phyloP scores from a whole-genome alignment of 306 rosid genomes.

The Casuarina equisetifolia region DNA sequence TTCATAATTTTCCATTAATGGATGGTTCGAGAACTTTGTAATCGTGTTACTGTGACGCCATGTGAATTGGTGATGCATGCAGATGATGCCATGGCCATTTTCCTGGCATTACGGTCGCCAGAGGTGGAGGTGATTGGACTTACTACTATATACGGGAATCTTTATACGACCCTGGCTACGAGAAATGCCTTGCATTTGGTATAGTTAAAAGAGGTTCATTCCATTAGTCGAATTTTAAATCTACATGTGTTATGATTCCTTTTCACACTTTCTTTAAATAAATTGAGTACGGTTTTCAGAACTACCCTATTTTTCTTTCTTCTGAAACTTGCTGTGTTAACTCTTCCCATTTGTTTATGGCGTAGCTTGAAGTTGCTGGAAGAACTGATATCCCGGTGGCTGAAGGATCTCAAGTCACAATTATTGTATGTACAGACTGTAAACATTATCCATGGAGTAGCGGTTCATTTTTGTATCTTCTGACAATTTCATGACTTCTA shows the following conservation, averaged over 20 bases:
- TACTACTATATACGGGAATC: slow-evolving; percentile 88
- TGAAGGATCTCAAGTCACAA: slow-evolving; percentile 89
- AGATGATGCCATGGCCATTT: slow-evolving; percentile 97
- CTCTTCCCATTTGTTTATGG: slow-evolving; percentile 1
- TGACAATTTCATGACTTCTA: too few species aligned
- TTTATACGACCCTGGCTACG: slow-evolving; percentile 86
- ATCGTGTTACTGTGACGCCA: neutral
- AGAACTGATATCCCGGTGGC: slow-evolving; percentile 95
- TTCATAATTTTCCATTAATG: neutral
- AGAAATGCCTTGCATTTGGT: slow-evolving; percentile 95
- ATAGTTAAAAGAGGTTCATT: slow-evolving; percentile 5
- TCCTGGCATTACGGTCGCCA: slow-evolving; percentile 74
- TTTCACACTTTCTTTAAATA: neutral
- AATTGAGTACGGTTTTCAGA: slow-evolving; percentile 11
- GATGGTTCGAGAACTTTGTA: neutral
- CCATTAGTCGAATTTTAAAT: neutral
- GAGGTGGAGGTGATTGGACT: slow-evolving; percentile 84
- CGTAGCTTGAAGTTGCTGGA: slow-evolving; percentile 87
- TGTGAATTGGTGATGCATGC: slow-evolving; percentile 12
- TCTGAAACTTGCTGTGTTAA: neutral
- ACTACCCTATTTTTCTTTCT: slow-evolving; percentile 9
- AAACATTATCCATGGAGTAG: neutral
- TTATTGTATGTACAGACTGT: slow-evolving; percentile 51
- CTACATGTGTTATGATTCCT: neutral
- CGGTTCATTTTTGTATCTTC: neutral